Percentiles rank a stretch among this genome's conserved stretches.
phyloP scores from a whole-genome alignment of 805 yeast genomes.

The Starmerella bombi region DNA sequence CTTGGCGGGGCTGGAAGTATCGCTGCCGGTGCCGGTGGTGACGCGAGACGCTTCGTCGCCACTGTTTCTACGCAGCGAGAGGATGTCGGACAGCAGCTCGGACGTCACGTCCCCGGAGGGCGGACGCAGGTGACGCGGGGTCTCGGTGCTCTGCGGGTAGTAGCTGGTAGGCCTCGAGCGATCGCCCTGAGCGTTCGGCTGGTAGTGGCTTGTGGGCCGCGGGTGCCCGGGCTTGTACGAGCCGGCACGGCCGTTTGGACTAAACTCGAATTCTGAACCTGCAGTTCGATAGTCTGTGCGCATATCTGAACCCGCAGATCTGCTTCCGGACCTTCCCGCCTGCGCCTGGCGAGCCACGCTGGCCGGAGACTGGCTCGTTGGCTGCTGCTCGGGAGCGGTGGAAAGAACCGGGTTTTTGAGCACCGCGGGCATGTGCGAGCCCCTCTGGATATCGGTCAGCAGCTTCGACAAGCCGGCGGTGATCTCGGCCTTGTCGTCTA shows the following conservation, averaged over 20 bases:
- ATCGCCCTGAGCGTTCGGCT: not conserved
- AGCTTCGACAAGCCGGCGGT: constrained; percentile 6
- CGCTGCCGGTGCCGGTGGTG: not conserved
- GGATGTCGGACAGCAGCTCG: constrained; percentile 13
- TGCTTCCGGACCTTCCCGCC: not conserved
- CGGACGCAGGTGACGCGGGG: not conserved
- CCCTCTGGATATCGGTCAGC: constrained; percentile 9
- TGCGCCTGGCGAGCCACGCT: not conserved
- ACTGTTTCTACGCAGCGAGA: constrained; percentile 2
- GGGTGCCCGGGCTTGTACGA: not conserved
- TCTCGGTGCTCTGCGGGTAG: not conserved
- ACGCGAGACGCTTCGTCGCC: not conserved
- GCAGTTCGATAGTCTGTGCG: not conserved
- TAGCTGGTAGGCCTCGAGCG: not conserved
- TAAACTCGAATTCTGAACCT: not conserved
- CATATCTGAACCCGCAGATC: not conserved
- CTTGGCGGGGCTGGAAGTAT: not conserved
- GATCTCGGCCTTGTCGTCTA: constrained; percentile 9
- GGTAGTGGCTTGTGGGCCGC: not conserved
- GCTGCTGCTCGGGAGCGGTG: not conserved
- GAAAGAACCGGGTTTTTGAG: constrained; percentile 3
- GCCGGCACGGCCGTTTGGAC: not conserved
- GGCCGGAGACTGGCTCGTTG: not conserved
- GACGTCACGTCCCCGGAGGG: constrained; percentile 5
- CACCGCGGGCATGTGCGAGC: constrained; percentile 13